Base-by-base conservation (phyloP, 2,329 filamentous ascomycete genomes). In the Colletotrichum scovillei region DNA sequence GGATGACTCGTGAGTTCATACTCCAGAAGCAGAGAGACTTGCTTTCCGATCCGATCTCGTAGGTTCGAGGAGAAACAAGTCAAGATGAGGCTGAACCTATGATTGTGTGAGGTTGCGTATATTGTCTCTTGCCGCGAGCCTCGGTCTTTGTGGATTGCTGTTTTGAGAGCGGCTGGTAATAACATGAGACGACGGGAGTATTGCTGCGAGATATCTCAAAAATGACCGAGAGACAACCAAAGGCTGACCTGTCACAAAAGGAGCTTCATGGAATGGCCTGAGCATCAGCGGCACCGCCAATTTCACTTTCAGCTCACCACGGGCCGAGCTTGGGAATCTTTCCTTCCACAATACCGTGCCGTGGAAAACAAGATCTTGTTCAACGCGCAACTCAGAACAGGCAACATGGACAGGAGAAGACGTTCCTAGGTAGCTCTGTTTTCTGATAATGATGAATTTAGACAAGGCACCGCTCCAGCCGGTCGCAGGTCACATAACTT, bases 221-320 rank as follows among this genome's bases (percentile, higher is more conserved):
- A 38, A 38, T 38, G 46, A 38, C 28, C 55, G 67, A 71, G 60
- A 60, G 56, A 66, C 55, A 53, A 16, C 32, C 26, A 42, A n/a
- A 7, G 16, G 12, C 28, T 52, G 32, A 58, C 59, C 28, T 70
- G 55, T 56, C 59, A 46, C 60, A 32, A 30, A 32, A 42, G n/a
- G 26, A 22, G 24, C 53, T 32, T 56, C 53, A 16, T 62, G 67
- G 67, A 73, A 73, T 73, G 71, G 46, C 38, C 67, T 65, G 46
- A 65, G 62, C 71, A 73, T 73, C 70, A 69, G 66, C 70, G 66
- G 70, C 70, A 73, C 70, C 28, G n/a, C 53, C 42, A 53, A 71
- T 66, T 46, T 70, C 56, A 56, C 26, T 52, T 49, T 57, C 67
- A 62, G 71, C 71, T 59, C 71, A 52, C 71, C 67, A 71, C 56